A percentile compares a stretch with the other conserved stretches of the same genome.
Evolutionary conservation across 306 rosid genomes (phyloP).

Genomic region (Datisca glomerata): DNA sequence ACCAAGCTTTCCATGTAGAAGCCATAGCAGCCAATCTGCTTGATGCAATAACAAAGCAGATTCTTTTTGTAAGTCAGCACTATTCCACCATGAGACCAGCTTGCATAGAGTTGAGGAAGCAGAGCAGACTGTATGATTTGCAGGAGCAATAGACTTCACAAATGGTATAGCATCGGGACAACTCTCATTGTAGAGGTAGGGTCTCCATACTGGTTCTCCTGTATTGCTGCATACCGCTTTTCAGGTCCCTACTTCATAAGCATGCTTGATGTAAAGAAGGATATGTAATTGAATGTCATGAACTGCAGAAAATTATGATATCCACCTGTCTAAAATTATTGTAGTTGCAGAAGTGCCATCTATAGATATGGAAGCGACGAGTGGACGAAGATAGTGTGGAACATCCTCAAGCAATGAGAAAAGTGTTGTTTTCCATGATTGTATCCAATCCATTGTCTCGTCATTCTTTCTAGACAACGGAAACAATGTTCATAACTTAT

Average conservation of each 20-base stretch:
- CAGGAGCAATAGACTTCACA: slow-evolving; percentile 82
- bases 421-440: slow-evolving; percentile 73
- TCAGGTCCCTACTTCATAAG: slow-evolving; percentile 19
- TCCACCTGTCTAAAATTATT: slow-evolving; percentile 64
- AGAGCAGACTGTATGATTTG: slow-evolving; percentile 83
- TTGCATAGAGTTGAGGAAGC: slow-evolving; percentile 76
- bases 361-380: slow-evolving; percentile 55
- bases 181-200: slow-evolving; percentile 73
- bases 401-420: slow-evolving; percentile 61
- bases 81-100: slow-evolving; percentile 84
- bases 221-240: slow-evolving; percentile 43
- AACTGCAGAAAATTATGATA: slow-evolving; percentile 10
- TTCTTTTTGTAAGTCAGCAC: slow-evolving; percentile 22
- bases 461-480: slow-evolving; percentile 64
- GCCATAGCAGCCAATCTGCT: slow-evolving; percentile 94
- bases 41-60: slow-evolving; percentile 74
- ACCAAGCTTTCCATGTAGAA: slow-evolving; percentile 88
- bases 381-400: slow-evolving; percentile 40
- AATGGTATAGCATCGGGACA: slow-evolving; percentile 64
- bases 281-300: neutral
- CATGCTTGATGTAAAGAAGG: slow-evolving; percentile 5
- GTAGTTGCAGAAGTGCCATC: slow-evolving; percentile 98
- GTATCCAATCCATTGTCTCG: slow-evolving; percentile 57
- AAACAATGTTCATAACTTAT: slow-evolving; percentile 27
- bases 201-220: slow-evolving; percentile 64